phyloP scores from a whole-genome alignment of 1,284 basidiomycete species.

The Exobasidium rhododendri region DNA sequence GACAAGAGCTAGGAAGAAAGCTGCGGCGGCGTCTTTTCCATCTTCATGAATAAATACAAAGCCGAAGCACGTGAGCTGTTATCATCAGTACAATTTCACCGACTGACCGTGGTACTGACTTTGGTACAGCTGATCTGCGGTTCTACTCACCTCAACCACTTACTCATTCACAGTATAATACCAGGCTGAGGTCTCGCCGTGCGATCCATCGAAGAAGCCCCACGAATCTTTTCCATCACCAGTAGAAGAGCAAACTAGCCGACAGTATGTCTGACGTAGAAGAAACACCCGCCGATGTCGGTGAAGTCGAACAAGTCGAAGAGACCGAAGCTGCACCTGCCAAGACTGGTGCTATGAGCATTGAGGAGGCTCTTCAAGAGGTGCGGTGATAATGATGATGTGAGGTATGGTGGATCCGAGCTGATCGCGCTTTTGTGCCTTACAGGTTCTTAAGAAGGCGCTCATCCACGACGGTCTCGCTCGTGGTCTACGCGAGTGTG shows the following conservation, averaged over 20 bases:
- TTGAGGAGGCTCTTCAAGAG: constrained; percentile 97
- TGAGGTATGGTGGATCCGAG: neutral
- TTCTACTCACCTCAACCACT: neutral
- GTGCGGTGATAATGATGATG: constrained; percentile 32
- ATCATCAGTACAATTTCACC: too few species aligned
- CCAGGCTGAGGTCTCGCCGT: constrained; percentile 15
- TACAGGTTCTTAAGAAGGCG: constrained; percentile 85
- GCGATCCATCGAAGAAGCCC: constrained; percentile 54
- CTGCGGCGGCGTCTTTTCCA: too few species aligned
- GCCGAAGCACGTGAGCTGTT: neutral
- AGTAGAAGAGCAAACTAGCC: constrained; percentile 15
- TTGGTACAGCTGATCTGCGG: too few species aligned
- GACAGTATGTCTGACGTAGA: constrained; percentile 53
- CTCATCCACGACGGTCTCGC: constrained; percentile 97
- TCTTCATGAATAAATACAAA: constrained; percentile 3
- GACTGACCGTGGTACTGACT: too few species aligned
- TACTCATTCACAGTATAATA: neutral
- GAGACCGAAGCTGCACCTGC: constrained; percentile 58
- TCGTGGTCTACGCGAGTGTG: constrained; percentile 92
- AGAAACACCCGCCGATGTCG: constrained; percentile 42
- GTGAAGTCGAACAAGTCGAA: constrained; percentile 63
- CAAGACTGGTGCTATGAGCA: constrained; percentile 82
- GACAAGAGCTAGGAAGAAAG: too few species aligned
- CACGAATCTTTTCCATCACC: too few species aligned
- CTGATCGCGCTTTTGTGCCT: neutral